Percentiles rank a stretch among this genome's conserved stretches.
phyloP scores from a whole-genome alignment of 768 basidiomycete species.

The Collybiopsis luxurians region DNA sequence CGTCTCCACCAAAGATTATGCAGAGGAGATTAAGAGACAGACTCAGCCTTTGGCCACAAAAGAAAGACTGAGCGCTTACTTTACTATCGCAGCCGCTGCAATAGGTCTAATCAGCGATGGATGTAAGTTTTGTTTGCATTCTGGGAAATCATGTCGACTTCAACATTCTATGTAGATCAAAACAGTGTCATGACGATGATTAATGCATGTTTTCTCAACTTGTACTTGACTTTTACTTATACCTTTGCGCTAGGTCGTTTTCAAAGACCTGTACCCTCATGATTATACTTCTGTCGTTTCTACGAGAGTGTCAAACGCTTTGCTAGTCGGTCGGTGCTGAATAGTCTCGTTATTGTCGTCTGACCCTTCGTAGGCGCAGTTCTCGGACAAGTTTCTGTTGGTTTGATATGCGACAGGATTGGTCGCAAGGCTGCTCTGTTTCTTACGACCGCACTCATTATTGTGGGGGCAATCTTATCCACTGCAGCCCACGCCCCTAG shows the following conservation, averaged over 20 bases:
- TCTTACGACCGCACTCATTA: conserved; percentile 64
- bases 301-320: conserved; percentile 68
- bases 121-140: conserved; percentile 31
- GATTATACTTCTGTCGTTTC: conserved; percentile 59
- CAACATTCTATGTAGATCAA: too few relatives aligned
- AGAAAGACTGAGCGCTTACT: conserved; percentile 52
- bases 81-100: conserved; percentile 62
- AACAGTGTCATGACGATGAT: conserved; percentile 72
- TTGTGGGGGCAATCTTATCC: conserved; percentile 63
- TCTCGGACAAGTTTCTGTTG: conserved; percentile 59
- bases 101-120: conserved; percentile 68
- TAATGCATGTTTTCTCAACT: conserved; percentile 60
- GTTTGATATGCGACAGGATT: conserved; percentile 66
- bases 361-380: conserved; percentile 45
- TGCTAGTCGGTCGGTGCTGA: conserved; percentile 56
- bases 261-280: conserved; percentile 61
- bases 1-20: conserved; percentile 16
- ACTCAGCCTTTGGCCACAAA: conserved; percentile 24
- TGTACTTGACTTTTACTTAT: conserved; percentile 26
- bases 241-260: conserved; percentile 39
- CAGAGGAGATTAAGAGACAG: conserved; percentile 18
- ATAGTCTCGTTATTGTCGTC: conserved; percentile 7
- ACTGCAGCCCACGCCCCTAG: conserved; percentile 67
- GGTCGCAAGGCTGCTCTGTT: conserved; percentile 79
- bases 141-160: too few relatives aligned